Evolutionary conservation across 2,329 filamentous ascomycete genomes (phyloP), one percentile per base, ranked within the genome.

Genomic region (Aspergillus ruber): DNA sequence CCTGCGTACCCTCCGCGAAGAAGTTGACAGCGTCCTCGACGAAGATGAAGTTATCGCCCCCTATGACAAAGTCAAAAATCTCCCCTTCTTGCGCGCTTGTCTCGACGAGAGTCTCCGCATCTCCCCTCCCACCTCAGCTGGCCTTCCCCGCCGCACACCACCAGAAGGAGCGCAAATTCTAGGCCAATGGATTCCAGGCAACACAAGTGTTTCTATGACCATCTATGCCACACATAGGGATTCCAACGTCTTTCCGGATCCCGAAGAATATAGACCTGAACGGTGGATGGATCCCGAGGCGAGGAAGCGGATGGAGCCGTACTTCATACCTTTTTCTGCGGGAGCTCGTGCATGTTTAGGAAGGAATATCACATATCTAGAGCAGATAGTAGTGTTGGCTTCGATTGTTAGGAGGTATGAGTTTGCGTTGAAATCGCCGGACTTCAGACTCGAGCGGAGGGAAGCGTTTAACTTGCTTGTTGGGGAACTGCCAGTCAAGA

Each of bases 31-130:
- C 1, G 67, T 70, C 8, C 56, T 77, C 0, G 65, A 69, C 0
- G 50, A 60, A 0, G 61, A 67, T 2, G 72, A 76, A 25, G 54
- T 64, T 3, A 60, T 78, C n/a, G 71, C 71, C 0, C 62, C 73
- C 0, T 78, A 74, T 48, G 71, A 74, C 25, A 75, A 72, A 41
- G 65, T 77, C 47, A 71, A 72, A 44, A 62, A 75, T 50, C 60
- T 77, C 0, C 73, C 74, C 0, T 79, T 76, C 51, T 69, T 79
- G 3, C 67, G 70, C 9, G 75, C 73, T 1, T 76, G 70, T 50
- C 57, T 78, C n/a, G 74, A 79, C 49, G 77, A 79, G 50, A 62
- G 65, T 0, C 48, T 77, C n/a, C 65, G 74, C 0, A 45, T 76
- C 1, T 63, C 56, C 20, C 71, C 72, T 0, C 71, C 73, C 0